A percentile compares a stretch with the other conserved stretches of the same genome.
phyloP scores from a whole-genome alignment of 495 filamentous ascomycete genomes.

The Trichoderma gamsii region DNA sequence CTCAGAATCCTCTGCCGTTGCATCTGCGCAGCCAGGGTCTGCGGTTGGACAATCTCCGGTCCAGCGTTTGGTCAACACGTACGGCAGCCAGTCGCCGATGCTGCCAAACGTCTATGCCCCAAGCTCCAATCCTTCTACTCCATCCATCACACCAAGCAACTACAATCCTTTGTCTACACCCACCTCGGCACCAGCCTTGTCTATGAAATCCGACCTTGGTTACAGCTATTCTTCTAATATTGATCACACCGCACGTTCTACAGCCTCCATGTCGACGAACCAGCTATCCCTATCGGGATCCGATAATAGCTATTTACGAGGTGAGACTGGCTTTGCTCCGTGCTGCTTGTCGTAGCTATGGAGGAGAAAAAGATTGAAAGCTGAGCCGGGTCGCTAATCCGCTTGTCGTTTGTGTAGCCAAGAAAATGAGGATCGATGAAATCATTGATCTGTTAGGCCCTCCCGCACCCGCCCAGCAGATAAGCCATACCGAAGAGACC shows the following conservation, averaged over 20 bases:
- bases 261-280: neutral
- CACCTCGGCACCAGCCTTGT: conserved; percentile 19
- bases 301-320: conserved; percentile 9
- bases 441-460: conserved; percentile 62
- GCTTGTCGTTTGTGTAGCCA: conserved; percentile 47
- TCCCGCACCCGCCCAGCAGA: conserved; percentile 45
- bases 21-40: conserved; percentile 22
- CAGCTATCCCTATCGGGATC: conserved; percentile 22
- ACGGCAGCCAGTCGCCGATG: conserved; percentile 30
- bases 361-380: neutral
- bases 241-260: conserved; percentile 46
- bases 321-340: neutral
- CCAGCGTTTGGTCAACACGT: conserved; percentile 23
- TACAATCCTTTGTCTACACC: conserved; percentile 36
- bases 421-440: conserved; percentile 67
- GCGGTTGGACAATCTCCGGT: conserved; percentile 37
- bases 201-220: conserved; percentile 48
- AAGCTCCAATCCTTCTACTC: conserved; percentile 15
- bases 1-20: neutral
- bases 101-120: conserved; percentile 27
- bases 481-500: conserved; percentile 39
- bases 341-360: conserved; percentile 19
- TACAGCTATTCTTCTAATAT: conserved; percentile 67
- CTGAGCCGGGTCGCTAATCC: conserved; percentile 39
- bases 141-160: conserved; percentile 25